phyloP scores from a whole-genome alignment of 345 rosid genomes.

The Lepidium sativum region DNA sequence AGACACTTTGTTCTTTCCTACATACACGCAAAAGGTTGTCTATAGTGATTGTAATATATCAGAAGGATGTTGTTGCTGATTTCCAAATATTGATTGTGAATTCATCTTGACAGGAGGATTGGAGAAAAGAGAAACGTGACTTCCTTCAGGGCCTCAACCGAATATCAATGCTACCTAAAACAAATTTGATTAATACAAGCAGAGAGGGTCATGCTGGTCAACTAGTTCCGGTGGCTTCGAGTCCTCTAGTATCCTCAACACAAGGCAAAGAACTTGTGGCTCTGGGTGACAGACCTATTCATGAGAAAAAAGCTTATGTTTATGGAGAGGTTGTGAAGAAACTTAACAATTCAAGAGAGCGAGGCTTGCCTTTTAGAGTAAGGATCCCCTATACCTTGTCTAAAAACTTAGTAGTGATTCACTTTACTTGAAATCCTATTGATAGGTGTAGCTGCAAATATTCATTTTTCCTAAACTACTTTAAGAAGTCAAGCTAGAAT shows the following conservation, averaged over 20 bases:
- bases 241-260: slow-evolving; percentile 51
- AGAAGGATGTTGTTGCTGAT: not conserved
- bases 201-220: slow-evolving; percentile 44
- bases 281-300: slow-evolving; percentile 47
- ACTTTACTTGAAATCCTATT: not conserved
- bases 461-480: not conserved
- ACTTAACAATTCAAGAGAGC: slow-evolving; percentile 73
- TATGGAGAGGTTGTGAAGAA: slow-evolving; percentile 79
- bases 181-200: slow-evolving; percentile 42
- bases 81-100: slow-evolving; percentile 7
- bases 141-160: slow-evolving; percentile 91
- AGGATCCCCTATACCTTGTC: slow-evolving; percentile 13
- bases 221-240: slow-evolving; percentile 46
- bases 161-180: slow-evolving; percentile 75
- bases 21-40: not conserved
- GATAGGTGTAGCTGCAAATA: slow-evolving; percentile 1
- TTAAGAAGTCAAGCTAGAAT: not conserved
- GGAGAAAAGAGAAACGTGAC: slow-evolving; percentile 91
- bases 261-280: slow-evolving; percentile 58
- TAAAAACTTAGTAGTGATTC: not conserved
- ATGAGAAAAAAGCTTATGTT: slow-evolving; percentile 69
- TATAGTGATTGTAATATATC: not conserved
- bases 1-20: not conserved
- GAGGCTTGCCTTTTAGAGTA: slow-evolving; percentile 74
- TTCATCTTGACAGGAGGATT: slow-evolving; percentile 60